These are phyloP conservation scores for Phytophthora capsici DNA, from an alignment of 352 stramenopile species.

Conservation along the genomic window DNA sequence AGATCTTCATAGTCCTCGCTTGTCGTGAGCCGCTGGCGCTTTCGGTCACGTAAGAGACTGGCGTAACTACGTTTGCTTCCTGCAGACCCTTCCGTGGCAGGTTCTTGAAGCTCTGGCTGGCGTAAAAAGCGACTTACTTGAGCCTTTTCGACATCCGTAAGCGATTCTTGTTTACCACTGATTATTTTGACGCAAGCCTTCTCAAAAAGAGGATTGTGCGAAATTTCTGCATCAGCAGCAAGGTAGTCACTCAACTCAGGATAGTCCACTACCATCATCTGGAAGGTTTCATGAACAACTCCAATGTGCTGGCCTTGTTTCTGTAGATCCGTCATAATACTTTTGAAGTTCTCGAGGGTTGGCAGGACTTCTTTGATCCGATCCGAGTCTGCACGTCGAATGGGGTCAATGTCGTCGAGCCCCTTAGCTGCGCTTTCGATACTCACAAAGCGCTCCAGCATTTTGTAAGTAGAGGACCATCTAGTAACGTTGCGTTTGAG, in stretches of 20 bases:
- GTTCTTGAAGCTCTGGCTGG: background rate
- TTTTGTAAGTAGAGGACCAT: constrained; percentile 1
- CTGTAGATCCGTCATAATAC: background rate
- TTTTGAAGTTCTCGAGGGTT: background rate
- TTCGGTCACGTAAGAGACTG: background rate
- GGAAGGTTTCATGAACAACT: background rate
- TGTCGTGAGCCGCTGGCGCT: background rate
- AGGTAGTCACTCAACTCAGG: background rate
- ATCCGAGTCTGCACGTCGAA: background rate
- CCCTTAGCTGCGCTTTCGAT: background rate
- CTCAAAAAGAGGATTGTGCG: background rate
- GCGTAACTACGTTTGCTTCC: background rate
- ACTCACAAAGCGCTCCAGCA: background rate
- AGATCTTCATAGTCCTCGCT: background rate
- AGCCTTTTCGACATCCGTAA: background rate
- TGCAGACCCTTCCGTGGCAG: too few species aligned
- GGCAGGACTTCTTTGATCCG: background rate
- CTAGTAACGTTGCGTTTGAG: background rate
- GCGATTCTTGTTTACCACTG: background rate
- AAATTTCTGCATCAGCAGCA: background rate
- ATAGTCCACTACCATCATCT: background rate
- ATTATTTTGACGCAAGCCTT: background rate
- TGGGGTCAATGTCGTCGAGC: background rate
- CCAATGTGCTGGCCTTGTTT: background rate
- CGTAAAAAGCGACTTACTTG: background rate